Conservation (phyloP, 1,284 basidiomycete species). For the Cryptococcus deneoformans region DNA sequence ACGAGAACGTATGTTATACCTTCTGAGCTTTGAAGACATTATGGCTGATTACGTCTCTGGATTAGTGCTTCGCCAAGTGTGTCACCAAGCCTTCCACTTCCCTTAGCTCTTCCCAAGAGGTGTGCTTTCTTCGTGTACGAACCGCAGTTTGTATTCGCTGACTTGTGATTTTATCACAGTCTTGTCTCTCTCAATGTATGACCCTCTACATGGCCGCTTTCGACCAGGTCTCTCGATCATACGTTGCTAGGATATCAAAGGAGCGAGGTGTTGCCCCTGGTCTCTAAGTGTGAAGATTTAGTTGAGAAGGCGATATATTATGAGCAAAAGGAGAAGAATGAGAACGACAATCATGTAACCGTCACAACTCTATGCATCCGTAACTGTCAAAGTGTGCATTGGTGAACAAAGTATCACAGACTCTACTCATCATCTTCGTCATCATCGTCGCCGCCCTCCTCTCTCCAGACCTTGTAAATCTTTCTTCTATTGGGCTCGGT, state of each 20-base stretch:
- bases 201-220: conserved; percentile 50
- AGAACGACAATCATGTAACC: conserved; percentile 7
- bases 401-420: not conserved
- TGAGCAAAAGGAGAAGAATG: not conserved
- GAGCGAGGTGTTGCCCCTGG: conserved; percentile 28
- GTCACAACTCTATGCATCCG: conserved; percentile 17
- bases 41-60: not conserved
- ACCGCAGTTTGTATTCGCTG: not conserved
- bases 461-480: conserved; percentile 74
- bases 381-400: not conserved
- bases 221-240: conserved; percentile 48
- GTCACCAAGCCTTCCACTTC: conserved; percentile 40
- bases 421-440: conserved; percentile 13
- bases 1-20: conserved; percentile 45
- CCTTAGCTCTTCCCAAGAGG: conserved; percentile 44
- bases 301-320: not conserved
- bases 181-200: conserved; percentile 48
- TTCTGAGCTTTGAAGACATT: not conserved
- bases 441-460: conserved; percentile 49
- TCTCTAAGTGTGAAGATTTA: conserved; percentile 6
- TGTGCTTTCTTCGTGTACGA: conserved; percentile 14
- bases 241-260: conserved; percentile 43
- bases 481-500: conserved; percentile 65
- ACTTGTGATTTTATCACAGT: conserved; percentile 17
- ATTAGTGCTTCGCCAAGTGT: conserved; percentile 50